These are phyloP conservation scores for Trametes punicea DNA, from an alignment of 768 basidiomycete species.

Conservation along the genomic window DNA sequence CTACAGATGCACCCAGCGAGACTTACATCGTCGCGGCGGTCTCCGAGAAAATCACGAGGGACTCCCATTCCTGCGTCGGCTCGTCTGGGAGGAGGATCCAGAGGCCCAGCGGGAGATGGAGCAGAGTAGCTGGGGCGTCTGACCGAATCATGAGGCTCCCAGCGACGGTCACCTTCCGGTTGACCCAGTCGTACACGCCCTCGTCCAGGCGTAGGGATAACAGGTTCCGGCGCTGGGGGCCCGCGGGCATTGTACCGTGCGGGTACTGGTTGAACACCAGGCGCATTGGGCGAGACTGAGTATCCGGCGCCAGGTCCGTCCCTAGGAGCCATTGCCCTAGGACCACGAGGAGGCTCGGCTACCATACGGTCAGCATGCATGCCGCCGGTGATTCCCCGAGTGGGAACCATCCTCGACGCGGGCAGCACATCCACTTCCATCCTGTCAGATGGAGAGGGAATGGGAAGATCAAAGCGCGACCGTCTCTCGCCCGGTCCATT, in stretches of 20 bases:
- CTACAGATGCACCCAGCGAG: background rate
- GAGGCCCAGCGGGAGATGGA: background rate
- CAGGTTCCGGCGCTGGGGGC: background rate
- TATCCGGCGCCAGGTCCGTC: background rate
- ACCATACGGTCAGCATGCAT: constrained; percentile 33
- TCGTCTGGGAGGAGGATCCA: background rate
- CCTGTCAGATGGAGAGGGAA: constrained; percentile 6
- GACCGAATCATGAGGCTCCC: constrained; percentile 5
- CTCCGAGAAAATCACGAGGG: background rate
- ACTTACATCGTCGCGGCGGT: constrained; percentile 2
- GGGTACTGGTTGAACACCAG: background rate
- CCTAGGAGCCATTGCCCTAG: constrained; percentile 31
- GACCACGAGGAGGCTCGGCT: constrained; percentile 26
- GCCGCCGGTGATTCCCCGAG: constrained; percentile 19
- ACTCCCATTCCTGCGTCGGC: background rate
- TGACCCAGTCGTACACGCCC: background rate
- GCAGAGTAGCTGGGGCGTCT: background rate
- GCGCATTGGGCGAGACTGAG: background rate
- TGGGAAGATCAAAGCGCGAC: background rate
- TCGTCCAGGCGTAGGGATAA: background rate
- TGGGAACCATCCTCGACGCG: constrained; percentile 15
- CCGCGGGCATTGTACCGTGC: background rate
- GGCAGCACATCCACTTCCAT: constrained; percentile 22
- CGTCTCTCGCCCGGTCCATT: background rate
- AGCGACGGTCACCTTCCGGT: background rate